These are phyloP conservation scores for Tuber borchii DNA, from an alignment of 495 filamentous ascomycete genomes.

Conservation along the genomic window DNA sequence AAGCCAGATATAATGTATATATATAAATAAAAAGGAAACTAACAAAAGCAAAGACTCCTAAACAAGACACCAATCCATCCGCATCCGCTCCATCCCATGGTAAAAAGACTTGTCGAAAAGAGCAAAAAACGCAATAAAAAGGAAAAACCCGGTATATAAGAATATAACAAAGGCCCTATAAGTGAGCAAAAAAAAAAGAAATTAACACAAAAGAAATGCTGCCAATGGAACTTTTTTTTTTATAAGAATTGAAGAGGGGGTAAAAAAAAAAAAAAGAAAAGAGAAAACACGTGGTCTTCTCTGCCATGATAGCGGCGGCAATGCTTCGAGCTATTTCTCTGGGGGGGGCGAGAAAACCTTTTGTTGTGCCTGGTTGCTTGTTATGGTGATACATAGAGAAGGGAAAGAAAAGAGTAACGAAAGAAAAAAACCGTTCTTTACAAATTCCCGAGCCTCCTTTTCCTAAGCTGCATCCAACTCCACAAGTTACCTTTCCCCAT, in stretches of 20 bases:
- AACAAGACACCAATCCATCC: slow-evolving; percentile 18
- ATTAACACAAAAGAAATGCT: slow-evolving; percentile 12
- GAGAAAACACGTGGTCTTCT: neutral
- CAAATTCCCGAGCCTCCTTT: neutral
- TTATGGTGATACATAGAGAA: slow-evolving; percentile 9
- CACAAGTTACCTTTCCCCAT: neutral
- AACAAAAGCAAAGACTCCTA: slow-evolving; percentile 12
- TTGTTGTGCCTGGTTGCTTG: neutral
- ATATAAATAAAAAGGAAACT: slow-evolving; percentile 15
- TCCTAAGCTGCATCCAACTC: neutral
- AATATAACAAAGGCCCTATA: slow-evolving; percentile 25
- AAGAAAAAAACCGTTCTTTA: neutral
- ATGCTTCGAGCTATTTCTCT: neutral
- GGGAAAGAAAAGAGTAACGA: slow-evolving; percentile 10
- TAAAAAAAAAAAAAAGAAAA: slow-evolving; percentile 37
- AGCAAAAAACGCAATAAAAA: slow-evolving; percentile 23
- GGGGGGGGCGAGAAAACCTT: neutral
- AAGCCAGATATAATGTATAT: slow-evolving; percentile 10
- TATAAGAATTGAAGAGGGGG: slow-evolving; percentile 24
- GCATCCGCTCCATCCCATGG: slow-evolving; percentile 40
- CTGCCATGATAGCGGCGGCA: neutral
- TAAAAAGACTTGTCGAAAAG: slow-evolving; percentile 26
- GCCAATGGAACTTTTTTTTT: neutral
- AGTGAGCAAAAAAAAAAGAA: slow-evolving; percentile 47
- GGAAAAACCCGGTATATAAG: slow-evolving; percentile 24